These are phyloP conservation scores for Ceratocystis lukuohia DNA, from an alignment of 2,329 filamentous ascomycete species.

Conservation along the genomic window DNA sequence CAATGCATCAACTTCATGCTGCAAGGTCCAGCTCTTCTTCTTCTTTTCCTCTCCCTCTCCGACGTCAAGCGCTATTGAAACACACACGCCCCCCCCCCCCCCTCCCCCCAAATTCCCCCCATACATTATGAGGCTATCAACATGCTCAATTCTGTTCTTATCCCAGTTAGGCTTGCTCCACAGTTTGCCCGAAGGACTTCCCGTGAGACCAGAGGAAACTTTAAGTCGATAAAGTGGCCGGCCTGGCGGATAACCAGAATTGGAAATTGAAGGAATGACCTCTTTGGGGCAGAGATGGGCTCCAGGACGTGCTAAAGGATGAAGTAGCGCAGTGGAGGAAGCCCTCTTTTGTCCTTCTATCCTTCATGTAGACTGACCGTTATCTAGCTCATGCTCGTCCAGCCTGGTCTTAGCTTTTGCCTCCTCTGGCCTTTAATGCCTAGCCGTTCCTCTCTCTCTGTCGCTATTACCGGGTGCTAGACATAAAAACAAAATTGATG, in stretches of 20 bases:
- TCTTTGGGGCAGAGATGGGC: neutral
- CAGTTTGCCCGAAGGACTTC: constrained; percentile 19
- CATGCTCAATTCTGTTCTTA: constrained; percentile 2
- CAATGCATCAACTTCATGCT: neutral
- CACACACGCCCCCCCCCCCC: neutral
- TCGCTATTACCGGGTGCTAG: neutral
- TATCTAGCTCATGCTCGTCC: neutral
- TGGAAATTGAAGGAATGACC: neutral
- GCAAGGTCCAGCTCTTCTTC: neutral
- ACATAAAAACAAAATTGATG: neutral
- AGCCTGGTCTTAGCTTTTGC: neutral
- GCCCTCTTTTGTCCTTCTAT: neutral
- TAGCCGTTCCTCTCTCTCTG: neutral
- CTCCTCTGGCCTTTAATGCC: neutral
- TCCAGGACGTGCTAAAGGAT: neutral
- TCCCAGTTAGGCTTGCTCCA: constrained; percentile 13
- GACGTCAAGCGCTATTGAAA: neutral
- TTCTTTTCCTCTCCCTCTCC: neutral
- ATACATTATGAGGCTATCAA: neutral
- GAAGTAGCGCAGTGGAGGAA: neutral
- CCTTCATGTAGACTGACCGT: neutral
- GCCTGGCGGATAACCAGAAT: neutral
- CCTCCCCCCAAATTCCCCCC: too few species aligned
- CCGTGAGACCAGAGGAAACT: constrained; percentile 10
- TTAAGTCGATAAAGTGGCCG: constrained; percentile 1